A percentile compares a stretch with the other conserved stretches of the same genome.
phyloP scores from a whole-genome alignment of 2,329 filamentous ascomycete species.

The Bipolaris zeicola region DNA sequence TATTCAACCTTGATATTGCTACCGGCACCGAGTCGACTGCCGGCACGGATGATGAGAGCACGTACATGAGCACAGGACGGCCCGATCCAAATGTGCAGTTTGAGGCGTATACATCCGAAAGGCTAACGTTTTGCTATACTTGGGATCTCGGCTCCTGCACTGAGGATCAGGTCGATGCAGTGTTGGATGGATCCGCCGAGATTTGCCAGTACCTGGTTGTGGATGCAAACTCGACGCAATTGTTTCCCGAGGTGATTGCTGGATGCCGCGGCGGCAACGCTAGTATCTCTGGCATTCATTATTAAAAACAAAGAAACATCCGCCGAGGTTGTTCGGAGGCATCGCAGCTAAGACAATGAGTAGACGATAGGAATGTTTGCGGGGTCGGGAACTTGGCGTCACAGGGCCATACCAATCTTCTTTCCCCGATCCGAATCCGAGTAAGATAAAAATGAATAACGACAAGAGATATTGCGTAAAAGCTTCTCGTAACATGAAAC shows the following conservation, averaged over 20 bases:
- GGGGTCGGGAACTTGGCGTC: not conserved
- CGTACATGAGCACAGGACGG: slow-evolving; percentile 21
- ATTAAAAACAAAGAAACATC: not conserved
- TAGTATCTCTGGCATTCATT: not conserved
- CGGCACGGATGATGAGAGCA: slow-evolving; percentile 6
- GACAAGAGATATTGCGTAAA: not conserved
- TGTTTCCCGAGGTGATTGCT: slow-evolving; percentile 27
- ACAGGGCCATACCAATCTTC: not conserved
- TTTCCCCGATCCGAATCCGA: not conserved
- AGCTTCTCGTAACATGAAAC: not conserved
- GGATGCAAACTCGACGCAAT: slow-evolving; percentile 23
- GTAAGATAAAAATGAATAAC: not conserved
- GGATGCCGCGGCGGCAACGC: slow-evolving; percentile 14
- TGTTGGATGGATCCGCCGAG: slow-evolving; percentile 19
- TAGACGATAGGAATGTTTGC: not conserved
- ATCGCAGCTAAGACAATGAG: not conserved
- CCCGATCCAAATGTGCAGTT: slow-evolving; percentile 21
- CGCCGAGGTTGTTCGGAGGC: not conserved
- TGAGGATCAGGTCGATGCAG: slow-evolving; percentile 17
- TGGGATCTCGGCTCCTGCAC: slow-evolving; percentile 22
- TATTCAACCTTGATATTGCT: slow-evolving; percentile 54
- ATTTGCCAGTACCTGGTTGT: slow-evolving; percentile 29
- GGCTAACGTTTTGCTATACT: slow-evolving; percentile 24
- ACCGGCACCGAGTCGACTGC: slow-evolving; percentile 45
- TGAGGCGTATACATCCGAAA: slow-evolving; percentile 8